These are phyloP conservation scores for Citrus unshiu DNA, from an alignment of 345 rosid species.

Conservation along the genomic window DNA sequence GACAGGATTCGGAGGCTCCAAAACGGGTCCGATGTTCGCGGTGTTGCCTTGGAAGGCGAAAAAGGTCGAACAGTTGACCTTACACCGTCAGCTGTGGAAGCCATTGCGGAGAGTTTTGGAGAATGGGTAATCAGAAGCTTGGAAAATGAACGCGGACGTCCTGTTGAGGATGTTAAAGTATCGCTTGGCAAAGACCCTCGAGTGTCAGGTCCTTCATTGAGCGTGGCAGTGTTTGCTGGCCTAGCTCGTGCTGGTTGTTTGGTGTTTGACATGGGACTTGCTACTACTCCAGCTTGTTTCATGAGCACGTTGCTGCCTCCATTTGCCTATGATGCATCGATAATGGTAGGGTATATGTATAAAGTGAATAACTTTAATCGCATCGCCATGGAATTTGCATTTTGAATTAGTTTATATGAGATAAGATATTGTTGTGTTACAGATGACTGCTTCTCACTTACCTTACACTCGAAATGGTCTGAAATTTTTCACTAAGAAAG, in stretches of 20 bases:
- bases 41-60: constrained; percentile 87
- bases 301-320: constrained; percentile 78
- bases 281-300: constrained; percentile 96
- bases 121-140: constrained; percentile 62
- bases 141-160: constrained; percentile 32
- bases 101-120: constrained; percentile 88
- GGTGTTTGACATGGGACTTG: constrained; percentile 83
- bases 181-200: constrained; percentile 90
- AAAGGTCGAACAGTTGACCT: constrained; percentile 70
- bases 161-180: constrained; percentile 37
- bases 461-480: constrained; percentile 91
- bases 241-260: constrained; percentile 76
- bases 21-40: constrained; percentile 90
- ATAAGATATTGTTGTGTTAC: constrained; percentile 1
- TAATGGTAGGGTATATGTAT: constrained; percentile 45
- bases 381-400: no score
- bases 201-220: constrained; percentile 53
- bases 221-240: constrained; percentile 77
- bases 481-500: constrained; percentile 81
- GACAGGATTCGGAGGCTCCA: constrained; percentile 77
- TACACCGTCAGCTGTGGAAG: constrained; percentile 81
- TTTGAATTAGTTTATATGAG: not conserved
- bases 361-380: no score
- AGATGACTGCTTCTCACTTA: constrained; percentile 97
- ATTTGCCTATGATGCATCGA: constrained; percentile 76